These are phyloP conservation scores for Acanthamoeba sp. DNA, from an alignment of 208 protist species.

Conservation along the genomic window DNA sequence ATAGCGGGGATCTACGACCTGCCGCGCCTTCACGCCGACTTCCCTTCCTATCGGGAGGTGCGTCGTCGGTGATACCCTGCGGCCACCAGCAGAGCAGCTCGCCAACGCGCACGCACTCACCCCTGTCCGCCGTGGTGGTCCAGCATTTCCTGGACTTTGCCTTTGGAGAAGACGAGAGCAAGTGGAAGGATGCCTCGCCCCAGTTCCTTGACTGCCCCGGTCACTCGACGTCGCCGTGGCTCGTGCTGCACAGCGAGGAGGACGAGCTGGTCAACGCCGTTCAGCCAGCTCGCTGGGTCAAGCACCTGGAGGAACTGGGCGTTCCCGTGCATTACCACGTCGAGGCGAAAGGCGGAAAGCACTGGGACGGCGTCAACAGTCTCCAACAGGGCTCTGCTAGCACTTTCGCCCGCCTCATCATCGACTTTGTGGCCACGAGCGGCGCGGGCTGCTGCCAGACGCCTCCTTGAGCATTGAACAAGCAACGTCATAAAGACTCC, in stretches of 20 bases:
- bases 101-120: not conserved
- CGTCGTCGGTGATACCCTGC: not conserved
- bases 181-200: slow-evolving; percentile 35
- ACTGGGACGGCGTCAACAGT: slow-evolving; percentile 22
- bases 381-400: not conserved
- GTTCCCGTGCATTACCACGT: not conserved
- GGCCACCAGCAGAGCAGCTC: not conserved
- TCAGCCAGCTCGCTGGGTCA: not conserved
- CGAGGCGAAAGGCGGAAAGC: not conserved
- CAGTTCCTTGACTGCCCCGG: not conserved
- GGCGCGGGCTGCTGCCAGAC: too few species aligned
- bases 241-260: slow-evolving; percentile 28
- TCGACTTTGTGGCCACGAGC: not conserved
- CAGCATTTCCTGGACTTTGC: slow-evolving; percentile 26
- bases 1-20: slow-evolving; percentile 56
- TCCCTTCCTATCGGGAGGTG: slow-evolving; percentile 43
- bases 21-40: slow-evolving; percentile 10
- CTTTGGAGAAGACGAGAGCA: slow-evolving; percentile 25
- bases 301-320: slow-evolving; percentile 19
- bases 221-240: slow-evolving; percentile 19
- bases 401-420: not conserved
- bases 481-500: too few species aligned
- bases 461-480: too few species aligned
- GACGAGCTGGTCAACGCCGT: not conserved
- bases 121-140: not conserved